Evolutionary conservation across 768 basidiomycete genomes (phyloP).

Genomic region (Candolleomyces efflorescens): DNA sequence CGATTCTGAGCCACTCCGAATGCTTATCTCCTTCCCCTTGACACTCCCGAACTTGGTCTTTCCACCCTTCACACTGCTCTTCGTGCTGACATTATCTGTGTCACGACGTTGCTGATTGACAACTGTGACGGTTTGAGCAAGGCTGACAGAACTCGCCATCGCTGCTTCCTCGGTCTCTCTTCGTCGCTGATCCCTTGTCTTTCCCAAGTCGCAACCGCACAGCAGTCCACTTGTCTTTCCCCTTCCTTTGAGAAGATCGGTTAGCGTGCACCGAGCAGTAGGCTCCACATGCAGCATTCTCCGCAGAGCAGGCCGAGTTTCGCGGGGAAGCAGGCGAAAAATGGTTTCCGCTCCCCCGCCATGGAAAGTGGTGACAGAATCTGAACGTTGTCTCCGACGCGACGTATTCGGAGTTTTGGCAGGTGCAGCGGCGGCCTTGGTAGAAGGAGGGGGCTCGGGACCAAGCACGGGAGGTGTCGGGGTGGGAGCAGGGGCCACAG

Average conservation of each 20-base stretch:
- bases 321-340: constrained; percentile 92
- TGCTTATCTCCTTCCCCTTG: constrained; percentile 11
- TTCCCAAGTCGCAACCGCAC: constrained; percentile 63
- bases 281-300: constrained; percentile 95
- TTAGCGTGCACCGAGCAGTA: constrained; percentile 82
- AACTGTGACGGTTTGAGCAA: constrained; percentile 10
- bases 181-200: constrained; percentile 6
- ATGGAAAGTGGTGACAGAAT: constrained; percentile 62
- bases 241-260: constrained; percentile 80
- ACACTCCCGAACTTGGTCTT: not conserved
- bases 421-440: constrained; percentile 13
- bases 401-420: constrained; percentile 12
- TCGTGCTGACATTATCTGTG: constrained; percentile 6
- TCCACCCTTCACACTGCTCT: constrained; percentile 23
- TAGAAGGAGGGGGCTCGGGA: constrained; percentile 13
- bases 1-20: constrained; percentile 21
- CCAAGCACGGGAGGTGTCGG: constrained; percentile 12
- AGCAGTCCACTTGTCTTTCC: constrained; percentile 73
- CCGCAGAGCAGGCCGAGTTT: constrained; percentile 83
- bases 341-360: constrained; percentile 87
- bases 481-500: not conserved
- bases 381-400: constrained; percentile 37
- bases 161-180: constrained; percentile 2
- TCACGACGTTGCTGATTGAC: not conserved
- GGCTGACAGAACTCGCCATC: not conserved